phyloP scores from a whole-genome alignment of 371 early-diverging fungal species.

The Mucor racemosus region DNA sequence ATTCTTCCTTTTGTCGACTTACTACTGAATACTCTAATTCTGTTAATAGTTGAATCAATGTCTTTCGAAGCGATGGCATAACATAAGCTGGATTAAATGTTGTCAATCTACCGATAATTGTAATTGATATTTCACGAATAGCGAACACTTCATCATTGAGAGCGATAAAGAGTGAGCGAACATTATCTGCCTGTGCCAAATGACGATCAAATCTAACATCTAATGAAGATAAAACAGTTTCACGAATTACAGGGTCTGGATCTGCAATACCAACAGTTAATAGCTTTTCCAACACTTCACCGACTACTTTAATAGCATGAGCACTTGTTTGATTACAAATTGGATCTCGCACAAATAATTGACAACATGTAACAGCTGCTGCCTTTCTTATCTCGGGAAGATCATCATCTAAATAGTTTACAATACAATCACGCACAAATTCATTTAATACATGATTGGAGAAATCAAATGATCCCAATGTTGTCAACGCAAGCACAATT shows the following conservation, averaged over 20 bases:
- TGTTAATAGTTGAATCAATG: slow-evolving; percentile 87
- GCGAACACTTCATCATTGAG: slow-evolving; percentile 92
- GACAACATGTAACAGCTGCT: slow-evolving; percentile 89
- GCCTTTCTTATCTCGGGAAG: slow-evolving; percentile 83
- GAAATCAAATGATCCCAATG: slow-evolving; percentile 90
- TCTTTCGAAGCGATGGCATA: slow-evolving; percentile 88
- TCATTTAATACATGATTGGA: slow-evolving; percentile 83
- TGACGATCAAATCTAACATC: slow-evolving; percentile 89
- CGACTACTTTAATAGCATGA: slow-evolving; percentile 86
- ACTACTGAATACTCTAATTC: slow-evolving; percentile 90
- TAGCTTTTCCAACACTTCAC: slow-evolving; percentile 87
- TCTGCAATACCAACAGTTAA: slow-evolving; percentile 93
- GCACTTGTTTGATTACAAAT: slow-evolving; percentile 81
- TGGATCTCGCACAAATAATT: slow-evolving; percentile 78
- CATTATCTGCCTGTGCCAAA: slow-evolving; percentile 89
- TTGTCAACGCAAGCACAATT: slow-evolving; percentile 85
- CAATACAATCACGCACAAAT: slow-evolving; percentile 87
- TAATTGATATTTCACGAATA: slow-evolving; percentile 86
- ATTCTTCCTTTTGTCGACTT: slow-evolving; percentile 89
- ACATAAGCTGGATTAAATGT: slow-evolving; percentile 92
- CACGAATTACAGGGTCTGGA: slow-evolving; percentile 80
- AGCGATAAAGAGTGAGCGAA: slow-evolving; percentile 87
- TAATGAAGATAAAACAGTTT: slow-evolving; percentile 79
- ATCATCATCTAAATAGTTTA: slow-evolving; percentile 87
- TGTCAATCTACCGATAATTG: slow-evolving; percentile 87